Conservation (phyloP, 139 green algal genomes). For the Haematococcus sp. region DNA sequence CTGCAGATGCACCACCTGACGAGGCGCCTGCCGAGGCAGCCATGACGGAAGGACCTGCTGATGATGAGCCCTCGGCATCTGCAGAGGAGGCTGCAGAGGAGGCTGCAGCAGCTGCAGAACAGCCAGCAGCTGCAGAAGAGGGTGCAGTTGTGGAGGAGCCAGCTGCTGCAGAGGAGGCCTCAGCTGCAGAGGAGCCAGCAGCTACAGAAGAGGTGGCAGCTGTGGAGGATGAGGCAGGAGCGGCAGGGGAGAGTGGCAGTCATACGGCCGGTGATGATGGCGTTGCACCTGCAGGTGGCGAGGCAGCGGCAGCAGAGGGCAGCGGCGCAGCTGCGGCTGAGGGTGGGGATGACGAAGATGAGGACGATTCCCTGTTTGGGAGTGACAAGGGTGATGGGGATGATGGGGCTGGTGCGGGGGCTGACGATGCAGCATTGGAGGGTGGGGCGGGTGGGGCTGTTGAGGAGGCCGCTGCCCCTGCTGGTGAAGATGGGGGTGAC, state of each 20-base stretch:
- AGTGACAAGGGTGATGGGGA: background rate
- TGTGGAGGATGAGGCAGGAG: constrained; percentile 7
- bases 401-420: background rate
- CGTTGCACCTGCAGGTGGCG: background rate
- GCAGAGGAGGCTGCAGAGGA: background rate
- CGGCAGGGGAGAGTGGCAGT: background rate
- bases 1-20: background rate
- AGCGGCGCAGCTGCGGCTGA: constrained; percentile 10
- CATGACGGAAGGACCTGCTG: background rate
- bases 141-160: too few species aligned
- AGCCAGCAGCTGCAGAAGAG: constrained; percentile 6
- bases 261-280: background rate
- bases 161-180: background rate
- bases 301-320: constrained; percentile 6
- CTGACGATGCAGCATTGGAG: too few species aligned
- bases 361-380: background rate
- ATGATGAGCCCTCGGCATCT: background rate
- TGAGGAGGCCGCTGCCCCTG: background rate
- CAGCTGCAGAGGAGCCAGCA: background rate
- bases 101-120: background rate
- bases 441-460: too few species aligned
- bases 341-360: background rate
- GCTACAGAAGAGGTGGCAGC: background rate
- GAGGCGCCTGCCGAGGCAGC: too few species aligned
- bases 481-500: background rate